Percentiles rank a stretch among this genome's conserved stretches.
Evolutionary conservation across 371 early-diverging fungal species (phyloP).

Genomic region (Mortierella sp.): DNA sequence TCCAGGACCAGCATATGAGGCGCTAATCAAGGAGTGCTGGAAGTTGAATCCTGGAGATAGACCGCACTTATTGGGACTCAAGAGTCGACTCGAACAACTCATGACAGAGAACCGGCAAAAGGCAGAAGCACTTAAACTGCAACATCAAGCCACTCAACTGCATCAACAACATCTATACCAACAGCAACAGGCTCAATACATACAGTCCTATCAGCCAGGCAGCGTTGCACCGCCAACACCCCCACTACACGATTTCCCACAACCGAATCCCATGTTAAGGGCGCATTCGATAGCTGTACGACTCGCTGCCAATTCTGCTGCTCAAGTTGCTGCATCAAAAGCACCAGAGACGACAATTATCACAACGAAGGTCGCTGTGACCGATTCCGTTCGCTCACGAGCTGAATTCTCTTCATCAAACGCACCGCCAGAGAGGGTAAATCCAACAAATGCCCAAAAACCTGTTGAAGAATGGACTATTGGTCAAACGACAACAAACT

Average conservation of each 20-base stretch:
- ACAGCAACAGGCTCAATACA: constrained; percentile 24
- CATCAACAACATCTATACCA: constrained; percentile 34
- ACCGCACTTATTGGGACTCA: constrained; percentile 43
- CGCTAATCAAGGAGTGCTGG: constrained; percentile 50
- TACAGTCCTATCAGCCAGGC: constrained; percentile 21
- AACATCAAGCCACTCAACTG: constrained; percentile 12
- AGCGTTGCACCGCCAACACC: constrained; percentile 30
- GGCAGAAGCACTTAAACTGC: constrained; percentile 15
- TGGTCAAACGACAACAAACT: constrained; percentile 23
- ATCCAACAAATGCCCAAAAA: not conserved
- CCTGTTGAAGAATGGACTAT: constrained; percentile 50
- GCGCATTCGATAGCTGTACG: not conserved
- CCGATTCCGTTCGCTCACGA: constrained; percentile 8
- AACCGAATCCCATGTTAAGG: not conserved
- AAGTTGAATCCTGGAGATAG: constrained; percentile 40
- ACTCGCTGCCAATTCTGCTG: constrained; percentile 2
- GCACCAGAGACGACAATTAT: constrained; percentile 10
- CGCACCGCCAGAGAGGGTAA: not conserved
- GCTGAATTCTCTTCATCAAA: not conserved
- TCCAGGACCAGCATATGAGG: constrained; percentile 41
- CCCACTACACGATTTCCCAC: constrained; percentile 11
- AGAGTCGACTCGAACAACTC: constrained; percentile 40
- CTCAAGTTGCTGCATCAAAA: constrained; percentile 1
- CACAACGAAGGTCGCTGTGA: constrained; percentile 28
- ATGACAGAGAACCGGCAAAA: constrained; percentile 31